These are phyloP conservation scores for Phascolomyces articulosus DNA, from an alignment of 371 early-diverging fungal species.

Conservation along the genomic window DNA sequence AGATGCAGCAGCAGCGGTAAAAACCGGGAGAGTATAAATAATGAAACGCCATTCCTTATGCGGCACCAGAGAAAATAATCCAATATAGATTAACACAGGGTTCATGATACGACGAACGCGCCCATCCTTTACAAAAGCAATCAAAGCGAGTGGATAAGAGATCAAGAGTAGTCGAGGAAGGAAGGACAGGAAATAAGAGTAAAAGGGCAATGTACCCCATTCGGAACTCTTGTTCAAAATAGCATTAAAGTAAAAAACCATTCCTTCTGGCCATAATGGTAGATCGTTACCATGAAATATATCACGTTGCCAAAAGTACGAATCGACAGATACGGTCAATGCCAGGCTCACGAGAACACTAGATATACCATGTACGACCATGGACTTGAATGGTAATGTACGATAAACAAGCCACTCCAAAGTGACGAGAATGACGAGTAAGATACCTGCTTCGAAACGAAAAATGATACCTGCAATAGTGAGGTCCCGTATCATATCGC, in stretches of 20 bases:
- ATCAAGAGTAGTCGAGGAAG: conserved; percentile 79
- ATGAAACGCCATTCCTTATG: conserved; percentile 99
- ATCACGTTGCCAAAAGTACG: conserved; percentile 77
- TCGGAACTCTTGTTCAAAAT: conserved; percentile 74
- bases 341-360: conserved; percentile 45
- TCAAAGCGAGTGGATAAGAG: conserved; percentile 67
- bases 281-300: neutral
- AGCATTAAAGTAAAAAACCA: conserved; percentile 87
- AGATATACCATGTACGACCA: conserved; percentile 34
- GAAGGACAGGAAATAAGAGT: conserved; percentile 72
- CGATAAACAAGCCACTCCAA: conserved; percentile 36
- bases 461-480: conserved; percentile 73
- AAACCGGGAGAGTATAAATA: conserved; percentile 83
- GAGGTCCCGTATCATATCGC: conserved; percentile 59
- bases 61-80: conserved; percentile 73
- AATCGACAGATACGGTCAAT: conserved; percentile 73
- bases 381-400: conserved; percentile 22
- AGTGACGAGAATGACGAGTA: conserved; percentile 44
- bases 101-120: conserved; percentile 57
- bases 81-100: conserved; percentile 63
- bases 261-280: conserved; percentile 86
- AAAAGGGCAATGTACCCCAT: conserved; percentile 85
- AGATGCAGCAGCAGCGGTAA: conserved; percentile 70
- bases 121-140: conserved; percentile 38
- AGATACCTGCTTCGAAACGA: conserved; percentile 78